phyloP scores from a whole-genome alignment of 148 eudicot genomes.

The Oxyria digyna region DNA sequence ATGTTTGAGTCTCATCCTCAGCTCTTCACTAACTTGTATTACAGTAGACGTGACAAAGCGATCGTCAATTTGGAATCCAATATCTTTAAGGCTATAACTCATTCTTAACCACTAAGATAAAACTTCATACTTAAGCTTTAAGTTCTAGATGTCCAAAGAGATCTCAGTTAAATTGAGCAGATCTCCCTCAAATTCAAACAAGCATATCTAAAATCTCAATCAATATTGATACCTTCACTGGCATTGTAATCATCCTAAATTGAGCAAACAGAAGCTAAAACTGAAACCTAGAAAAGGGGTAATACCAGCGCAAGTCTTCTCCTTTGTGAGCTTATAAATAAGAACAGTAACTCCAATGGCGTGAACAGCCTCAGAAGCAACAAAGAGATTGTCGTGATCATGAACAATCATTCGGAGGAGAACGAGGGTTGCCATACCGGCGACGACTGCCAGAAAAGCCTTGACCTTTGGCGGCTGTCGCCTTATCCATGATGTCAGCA shows the following conservation, averaged over 20 bases:
- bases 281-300: neutral
- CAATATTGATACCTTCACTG: neutral
- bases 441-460: conserved; percentile 67
- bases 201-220: neutral
- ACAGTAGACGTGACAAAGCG: neutral
- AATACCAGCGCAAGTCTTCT: conserved; percentile 91
- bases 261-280: neutral
- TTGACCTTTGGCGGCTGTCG: conserved; percentile 91
- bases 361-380: conserved; percentile 87
- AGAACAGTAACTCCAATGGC: conserved; percentile 68
- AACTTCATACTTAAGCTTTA: too few species aligned
- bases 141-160: neutral
- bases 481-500: conserved; percentile 9
- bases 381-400: conserved; percentile 86
- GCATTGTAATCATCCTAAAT: neutral
- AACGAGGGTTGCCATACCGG: conserved; percentile 62
- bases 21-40: neutral
- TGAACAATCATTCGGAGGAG: conserved; percentile 53
- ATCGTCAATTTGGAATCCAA: neutral
- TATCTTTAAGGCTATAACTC: neutral
- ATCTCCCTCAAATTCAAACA: neutral
- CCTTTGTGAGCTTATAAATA: conserved; percentile 74
- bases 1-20: neutral
- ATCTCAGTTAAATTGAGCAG: neutral
- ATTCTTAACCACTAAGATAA: neutral